Base-by-base conservation (phyloP, 1,284 basidiomycete species). In the Mycosarcoma mackinlayi region DNA sequence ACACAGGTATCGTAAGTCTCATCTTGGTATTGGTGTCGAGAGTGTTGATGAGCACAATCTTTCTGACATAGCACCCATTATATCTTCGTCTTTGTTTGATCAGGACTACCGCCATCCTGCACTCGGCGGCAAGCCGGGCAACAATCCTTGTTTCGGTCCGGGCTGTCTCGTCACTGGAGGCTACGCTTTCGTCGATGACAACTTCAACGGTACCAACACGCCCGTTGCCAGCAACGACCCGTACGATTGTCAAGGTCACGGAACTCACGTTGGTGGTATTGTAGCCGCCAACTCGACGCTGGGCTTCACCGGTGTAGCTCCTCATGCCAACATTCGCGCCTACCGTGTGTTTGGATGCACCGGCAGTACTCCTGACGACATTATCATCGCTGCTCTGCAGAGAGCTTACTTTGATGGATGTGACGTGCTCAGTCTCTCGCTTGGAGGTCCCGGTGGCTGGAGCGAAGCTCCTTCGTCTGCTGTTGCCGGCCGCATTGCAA, bases 251-350 rank as follows among this genome's bases (percentile, higher is more conserved):
- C 78, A 75, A 30, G 69, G 70, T 19, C 76, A 76, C 58, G 75
- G 89, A 14, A 88, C 89, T 1, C 87, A 89, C 76, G 87, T 89
- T 28, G 86, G 86, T 44, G 89, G 89, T 48, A 89, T 89, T 70
- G 87, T 91, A 47, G 88, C 86, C 16, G 87, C 88, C 27, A 83
- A 87, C 61, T 76, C 67, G 24, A 34, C 40, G 1, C 53, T 70
- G 38, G 68, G 67, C 47, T 75, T 70, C 63, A 79, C 75, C 34
- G 75, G 75, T 51, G 73, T 76, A 37, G 71, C 68, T 14, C 62
- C 70, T 2, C 54, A 65, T 24, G 59, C 77, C 71, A 52, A 68
- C 19, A 28, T 75, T 30, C 83, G 82, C 44, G 66, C 74, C 23
- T 85, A 85, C 80, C 73, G 84, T 42, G 77, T 84, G 40, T 85